These are phyloP conservation scores for Aspergillus sp. DNA, from an alignment of 2,329 filamentous ascomycete genomes.

Conservation along the genomic window DNA sequence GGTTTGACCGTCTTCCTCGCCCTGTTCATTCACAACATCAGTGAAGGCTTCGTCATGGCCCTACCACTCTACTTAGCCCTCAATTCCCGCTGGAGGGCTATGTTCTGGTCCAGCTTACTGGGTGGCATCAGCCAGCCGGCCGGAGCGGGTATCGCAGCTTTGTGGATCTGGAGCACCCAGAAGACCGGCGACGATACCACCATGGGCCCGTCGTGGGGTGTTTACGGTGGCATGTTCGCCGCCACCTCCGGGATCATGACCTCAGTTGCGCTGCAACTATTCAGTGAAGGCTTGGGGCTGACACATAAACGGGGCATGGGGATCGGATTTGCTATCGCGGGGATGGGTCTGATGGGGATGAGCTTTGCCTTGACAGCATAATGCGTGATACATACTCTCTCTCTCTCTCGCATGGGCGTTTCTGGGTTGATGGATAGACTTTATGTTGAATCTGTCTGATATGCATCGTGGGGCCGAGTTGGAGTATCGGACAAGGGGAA, in stretches of 20 bases:
- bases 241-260: slow-evolving; percentile 92
- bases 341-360: slow-evolving; percentile 82
- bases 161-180: slow-evolving; percentile 76
- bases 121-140: slow-evolving; percentile 84
- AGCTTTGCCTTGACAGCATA: slow-evolving; percentile 76
- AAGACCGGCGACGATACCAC: slow-evolving; percentile 34
- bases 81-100: slow-evolving; percentile 72
- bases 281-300: slow-evolving; percentile 77
- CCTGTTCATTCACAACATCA: slow-evolving; percentile 96
- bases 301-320: slow-evolving; percentile 46
- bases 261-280: slow-evolving; percentile 82
- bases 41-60: slow-evolving; percentile 91
- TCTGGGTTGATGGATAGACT: neutral
- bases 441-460: too few species aligned
- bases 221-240: slow-evolving; percentile 68
- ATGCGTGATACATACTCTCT: slow-evolving; percentile 1
- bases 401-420: too few species aligned
- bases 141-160: slow-evolving; percentile 75
- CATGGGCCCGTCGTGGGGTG: slow-evolving; percentile 47
- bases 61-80: slow-evolving; percentile 90
- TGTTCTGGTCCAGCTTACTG: slow-evolving; percentile 75
- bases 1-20: slow-evolving; percentile 93
- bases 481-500: too few species aligned
- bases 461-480: too few species aligned
- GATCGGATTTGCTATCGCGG: slow-evolving; percentile 35